Evolutionary conservation across 2,329 filamentous ascomycete species (phyloP), one percentile per base, ranked within the genome.

Genomic region (Didymella pinodella): DNA sequence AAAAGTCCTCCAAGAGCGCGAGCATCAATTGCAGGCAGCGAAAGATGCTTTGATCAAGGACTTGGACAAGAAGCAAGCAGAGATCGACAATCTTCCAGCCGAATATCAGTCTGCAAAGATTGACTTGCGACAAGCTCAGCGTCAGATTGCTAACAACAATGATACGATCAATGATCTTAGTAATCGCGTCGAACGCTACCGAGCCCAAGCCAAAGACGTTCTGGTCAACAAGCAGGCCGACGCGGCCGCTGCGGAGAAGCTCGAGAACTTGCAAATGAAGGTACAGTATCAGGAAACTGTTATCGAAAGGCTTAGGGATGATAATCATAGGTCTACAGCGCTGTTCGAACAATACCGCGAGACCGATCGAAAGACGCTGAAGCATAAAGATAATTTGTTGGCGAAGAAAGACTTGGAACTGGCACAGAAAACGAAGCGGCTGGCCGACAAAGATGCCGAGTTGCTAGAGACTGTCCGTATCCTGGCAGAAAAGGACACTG

Each of bases 101-200:
- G 64, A 68, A 2, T 59, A 65, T 47, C 51, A 64, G 36, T 41
- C 49, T 45, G 48, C 65, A 12, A 41, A 59, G 43, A 48, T 67
- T n/a, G 68, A 70, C 28, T 57, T 69, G 10, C 59, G 62, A 20
- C 65, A 66, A 25, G 59, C 63, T 7, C 48, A 52, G 8, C 63
- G 46, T 32, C 55, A 53, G 7, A 54, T 66, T 20, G 49, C 57
- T 0, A 59, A 60, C 16, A 59, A 67, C 36, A 63, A 67, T 16
- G 36, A 48, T 10, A 53, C 62, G 26, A 41, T 49, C 2, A 51
- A 65, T 5, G 47, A 63, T 18, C 47, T 61, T 3, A 22, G 18
- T 1, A 20, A 59, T 6, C 66, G 64, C 26, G 59, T 59, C 4
- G 50, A 63, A 29, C 65, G 62, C 12, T 65, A 65, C 25, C 60